Conservation (phyloP, 2,329 filamentous ascomycete species). For the Fusarium concolor region DNA sequence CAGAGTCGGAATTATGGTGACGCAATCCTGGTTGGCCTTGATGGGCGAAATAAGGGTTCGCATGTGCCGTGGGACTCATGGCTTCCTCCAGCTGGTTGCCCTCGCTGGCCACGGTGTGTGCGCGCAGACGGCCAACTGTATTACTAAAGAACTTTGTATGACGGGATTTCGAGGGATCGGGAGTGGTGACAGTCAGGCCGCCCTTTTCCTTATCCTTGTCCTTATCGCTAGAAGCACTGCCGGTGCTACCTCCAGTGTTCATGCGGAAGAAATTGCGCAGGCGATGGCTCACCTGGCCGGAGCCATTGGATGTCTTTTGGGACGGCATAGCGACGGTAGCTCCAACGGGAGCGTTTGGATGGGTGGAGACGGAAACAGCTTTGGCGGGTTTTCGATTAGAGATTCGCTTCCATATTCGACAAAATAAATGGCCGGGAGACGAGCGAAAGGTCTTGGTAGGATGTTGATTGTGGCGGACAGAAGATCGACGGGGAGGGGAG, state of each 20-base stretch:
- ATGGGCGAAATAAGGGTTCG: slow-evolving; percentile 97
- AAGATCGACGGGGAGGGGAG: slow-evolving; percentile 25
- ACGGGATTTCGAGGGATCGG: slow-evolving; percentile 68
- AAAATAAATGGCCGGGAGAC: slow-evolving; percentile 20
- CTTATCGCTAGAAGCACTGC: slow-evolving; percentile 53
- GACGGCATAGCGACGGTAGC: slow-evolving; percentile 58
- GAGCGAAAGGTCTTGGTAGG: slow-evolving; percentile 9
- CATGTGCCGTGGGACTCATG: slow-evolving; percentile 90
- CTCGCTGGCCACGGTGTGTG: slow-evolving; percentile 91
- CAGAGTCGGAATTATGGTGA: slow-evolving; percentile 94
- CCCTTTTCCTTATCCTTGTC: slow-evolving; percentile 56
- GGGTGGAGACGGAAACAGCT: slow-evolving; percentile 26
- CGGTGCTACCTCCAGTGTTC: slow-evolving; percentile 59
- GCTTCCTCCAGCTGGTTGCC: slow-evolving; percentile 90
- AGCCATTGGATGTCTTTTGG: slow-evolving; percentile 63
- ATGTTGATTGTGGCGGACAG: slow-evolving; percentile 26
- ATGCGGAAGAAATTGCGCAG: slow-evolving; percentile 79
- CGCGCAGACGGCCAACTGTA: slow-evolving; percentile 86
- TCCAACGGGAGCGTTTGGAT: slow-evolving; percentile 18
- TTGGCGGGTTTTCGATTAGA: slow-evolving; percentile 47
- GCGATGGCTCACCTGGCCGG: slow-evolving; percentile 73
- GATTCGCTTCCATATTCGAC: slow-evolving; percentile 55
- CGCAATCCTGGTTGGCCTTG: slow-evolving; percentile 93
- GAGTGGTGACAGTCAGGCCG: slow-evolving; percentile 18
- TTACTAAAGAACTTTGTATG: slow-evolving; percentile 91